Conservation (phyloP, 2,329 filamentous ascomycete species). For the Cladosporium oxysporum region DNA sequence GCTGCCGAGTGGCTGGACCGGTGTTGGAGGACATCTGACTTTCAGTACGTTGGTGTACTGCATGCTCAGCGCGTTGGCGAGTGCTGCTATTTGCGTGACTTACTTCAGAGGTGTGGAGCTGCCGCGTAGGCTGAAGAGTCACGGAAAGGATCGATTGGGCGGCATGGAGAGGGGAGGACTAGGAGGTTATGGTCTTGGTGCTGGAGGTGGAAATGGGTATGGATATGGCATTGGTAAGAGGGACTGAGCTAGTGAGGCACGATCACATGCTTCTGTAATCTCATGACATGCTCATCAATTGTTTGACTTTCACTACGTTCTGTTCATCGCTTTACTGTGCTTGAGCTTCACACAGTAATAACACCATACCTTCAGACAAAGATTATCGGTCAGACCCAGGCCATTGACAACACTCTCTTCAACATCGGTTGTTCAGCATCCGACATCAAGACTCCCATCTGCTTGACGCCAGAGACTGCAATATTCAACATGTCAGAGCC, state of each 20-base stretch:
- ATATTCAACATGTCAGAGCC: too few species aligned
- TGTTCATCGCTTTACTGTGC: too few species aligned
- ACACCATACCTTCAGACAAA: too few species aligned
- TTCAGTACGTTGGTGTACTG: conserved; percentile 54
- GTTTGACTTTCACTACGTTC: too few species aligned
- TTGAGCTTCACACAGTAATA: too few species aligned
- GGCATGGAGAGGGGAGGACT: conserved; percentile 43
- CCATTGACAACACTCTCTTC: too few species aligned
- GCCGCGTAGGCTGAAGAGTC: conserved; percentile 54
- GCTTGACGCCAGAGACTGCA: too few species aligned
- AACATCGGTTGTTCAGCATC: too few species aligned
- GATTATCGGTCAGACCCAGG: too few species aligned
- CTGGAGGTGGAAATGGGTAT: conserved; percentile 41
- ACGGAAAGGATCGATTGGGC: conserved; percentile 56
- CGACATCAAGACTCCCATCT: too few species aligned
- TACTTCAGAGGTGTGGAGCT: conserved; percentile 58
- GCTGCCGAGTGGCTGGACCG: conserved; percentile 60
- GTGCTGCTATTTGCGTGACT: conserved; percentile 53
- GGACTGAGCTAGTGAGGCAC: conserved; percentile 35
- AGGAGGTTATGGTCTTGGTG: conserved; percentile 41
- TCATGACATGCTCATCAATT: too few species aligned
- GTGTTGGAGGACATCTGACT: conserved; percentile 54
- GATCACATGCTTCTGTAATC: neutral
- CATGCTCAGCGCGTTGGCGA: conserved; percentile 48
- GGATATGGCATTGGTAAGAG: conserved; percentile 48